Percentiles rank a stretch among this genome's conserved stretches.
Evolutionary conservation across 805 yeast genomes (phyloP).

Genomic region (Ogataea salicorniae): DNA sequence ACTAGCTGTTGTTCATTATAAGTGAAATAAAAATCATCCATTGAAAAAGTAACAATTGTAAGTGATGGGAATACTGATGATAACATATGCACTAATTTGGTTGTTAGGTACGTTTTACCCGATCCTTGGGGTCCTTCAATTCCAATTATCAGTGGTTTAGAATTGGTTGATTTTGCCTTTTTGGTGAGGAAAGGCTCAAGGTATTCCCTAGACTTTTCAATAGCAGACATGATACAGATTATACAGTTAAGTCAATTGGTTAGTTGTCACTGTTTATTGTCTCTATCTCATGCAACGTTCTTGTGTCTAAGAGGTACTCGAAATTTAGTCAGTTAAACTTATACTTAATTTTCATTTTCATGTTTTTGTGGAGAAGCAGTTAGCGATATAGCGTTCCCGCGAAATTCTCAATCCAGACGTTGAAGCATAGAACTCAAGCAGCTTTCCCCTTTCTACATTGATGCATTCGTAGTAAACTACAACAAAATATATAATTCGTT

Average conservation of each 20-base stretch:
- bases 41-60: slow-evolving; percentile 50
- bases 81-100: slow-evolving; percentile 34
- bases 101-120: slow-evolving; percentile 61
- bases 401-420: too few relatives aligned
- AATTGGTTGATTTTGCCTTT: slow-evolving; percentile 13
- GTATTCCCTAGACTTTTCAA: slow-evolving; percentile 20
- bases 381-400: too few relatives aligned
- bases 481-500: too few relatives aligned
- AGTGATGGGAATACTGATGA: slow-evolving; percentile 31
- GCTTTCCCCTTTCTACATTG: too few relatives aligned
- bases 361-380: too few relatives aligned
- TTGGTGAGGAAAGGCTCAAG: slow-evolving; percentile 26
- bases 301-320: not conserved
- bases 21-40: slow-evolving; percentile 83
- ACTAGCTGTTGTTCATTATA: slow-evolving; percentile 53
- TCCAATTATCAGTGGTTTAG: slow-evolving; percentile 41
- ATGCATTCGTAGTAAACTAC: too few relatives aligned
- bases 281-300: not conserved
- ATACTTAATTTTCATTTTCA: too few relatives aligned
- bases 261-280: too few relatives aligned
- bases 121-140: slow-evolving; percentile 76
- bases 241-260: too few relatives aligned
- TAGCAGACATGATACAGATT: slow-evolving; percentile 12
- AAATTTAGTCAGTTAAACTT: too few relatives aligned
- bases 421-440: too few relatives aligned